phyloP scores from a whole-genome alignment of 169 alveolate genomes.

The Hepatocystis sp. region DNA sequence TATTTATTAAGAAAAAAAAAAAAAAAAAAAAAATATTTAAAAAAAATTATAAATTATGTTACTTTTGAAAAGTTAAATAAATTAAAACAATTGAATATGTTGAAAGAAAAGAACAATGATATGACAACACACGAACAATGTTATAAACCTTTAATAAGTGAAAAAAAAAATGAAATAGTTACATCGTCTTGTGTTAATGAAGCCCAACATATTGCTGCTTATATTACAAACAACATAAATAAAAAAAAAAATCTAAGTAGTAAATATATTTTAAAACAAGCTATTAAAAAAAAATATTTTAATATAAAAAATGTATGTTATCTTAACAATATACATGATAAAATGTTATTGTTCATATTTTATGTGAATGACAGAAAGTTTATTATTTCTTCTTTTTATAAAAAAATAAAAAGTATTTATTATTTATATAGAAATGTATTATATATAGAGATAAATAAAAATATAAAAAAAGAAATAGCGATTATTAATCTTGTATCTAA shows the following conservation, averaged over 20 bases:
- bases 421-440: constrained; percentile 28
- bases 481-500: constrained; percentile 39
- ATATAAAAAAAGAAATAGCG: constrained; percentile 21
- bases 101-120: too few relatives aligned
- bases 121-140: too few relatives aligned
- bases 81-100: too few relatives aligned
- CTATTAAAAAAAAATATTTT: constrained; percentile 9
- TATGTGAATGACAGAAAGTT: constrained; percentile 31
- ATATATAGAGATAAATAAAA: constrained; percentile 12
- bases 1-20: constrained; percentile 25
- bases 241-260: constrained; percentile 14
- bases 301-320: constrained; percentile 21
- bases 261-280: constrained; percentile 15
- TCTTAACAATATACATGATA: constrained; percentile 39
- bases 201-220: too few relatives aligned
- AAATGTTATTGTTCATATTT: constrained; percentile 35
- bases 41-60: too few relatives aligned
- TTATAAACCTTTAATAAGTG: too few relatives aligned
- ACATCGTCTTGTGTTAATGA: too few relatives aligned
- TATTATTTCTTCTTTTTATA: constrained; percentile 34
- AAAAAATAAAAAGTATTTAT: constrained; percentile 50
- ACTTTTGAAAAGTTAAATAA: too few relatives aligned
- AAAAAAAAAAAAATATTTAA: constrained; percentile 3
- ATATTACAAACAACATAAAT: background rate
- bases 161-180: too few relatives aligned